phyloP scores from a whole-genome alignment of 2,329 filamentous ascomycete species.

The Fusarium zealandicum region DNA sequence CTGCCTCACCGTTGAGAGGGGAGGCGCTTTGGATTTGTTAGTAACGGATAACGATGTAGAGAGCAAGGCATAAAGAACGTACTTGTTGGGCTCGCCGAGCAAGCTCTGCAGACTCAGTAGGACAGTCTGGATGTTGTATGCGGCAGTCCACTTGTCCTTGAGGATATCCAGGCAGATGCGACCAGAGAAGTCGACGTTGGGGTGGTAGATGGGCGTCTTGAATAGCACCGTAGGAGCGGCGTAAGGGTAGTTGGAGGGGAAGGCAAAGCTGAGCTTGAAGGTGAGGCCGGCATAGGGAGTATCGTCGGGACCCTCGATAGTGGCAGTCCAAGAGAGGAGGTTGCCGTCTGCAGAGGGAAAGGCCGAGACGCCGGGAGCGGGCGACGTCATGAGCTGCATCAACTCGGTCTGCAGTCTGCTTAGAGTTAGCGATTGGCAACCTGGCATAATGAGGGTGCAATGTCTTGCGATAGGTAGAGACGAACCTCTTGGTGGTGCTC shows the following conservation, averaged over 20 bases:
- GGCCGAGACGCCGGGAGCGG: constrained; percentile 90
- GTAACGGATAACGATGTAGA: neutral
- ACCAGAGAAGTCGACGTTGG: constrained; percentile 96
- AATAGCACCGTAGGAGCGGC: constrained; percentile 89
- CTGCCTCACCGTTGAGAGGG: constrained; percentile 94
- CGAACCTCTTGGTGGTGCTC: constrained; percentile 80
- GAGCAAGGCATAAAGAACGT: constrained; percentile 48
- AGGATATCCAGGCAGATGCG: constrained; percentile 97
- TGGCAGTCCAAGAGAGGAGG: constrained; percentile 90
- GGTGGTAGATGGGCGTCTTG: constrained; percentile 99
- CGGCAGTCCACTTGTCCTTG: constrained; percentile 98
- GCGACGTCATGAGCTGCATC: constrained; percentile 97
- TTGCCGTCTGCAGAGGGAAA: constrained; percentile 92
- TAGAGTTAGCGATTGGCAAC: constrained; percentile 12
- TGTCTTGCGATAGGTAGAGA: constrained; percentile 1
- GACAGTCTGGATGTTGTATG: constrained; percentile 95
- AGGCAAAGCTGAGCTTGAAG: constrained; percentile 91
- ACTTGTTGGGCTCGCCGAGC: constrained; percentile 98
- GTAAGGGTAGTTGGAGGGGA: constrained; percentile 93
- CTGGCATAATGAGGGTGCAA: neutral
- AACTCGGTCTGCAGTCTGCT: constrained; percentile 91
- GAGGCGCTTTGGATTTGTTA: constrained; percentile 70
- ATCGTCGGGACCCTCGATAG: constrained; percentile 87
- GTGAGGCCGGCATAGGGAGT: constrained; percentile 89
- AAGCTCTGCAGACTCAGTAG: constrained; percentile 93